Evolutionary conservation across 2,329 filamentous ascomycete genomes (phyloP).

Genomic region (Fusarium udum): DNA sequence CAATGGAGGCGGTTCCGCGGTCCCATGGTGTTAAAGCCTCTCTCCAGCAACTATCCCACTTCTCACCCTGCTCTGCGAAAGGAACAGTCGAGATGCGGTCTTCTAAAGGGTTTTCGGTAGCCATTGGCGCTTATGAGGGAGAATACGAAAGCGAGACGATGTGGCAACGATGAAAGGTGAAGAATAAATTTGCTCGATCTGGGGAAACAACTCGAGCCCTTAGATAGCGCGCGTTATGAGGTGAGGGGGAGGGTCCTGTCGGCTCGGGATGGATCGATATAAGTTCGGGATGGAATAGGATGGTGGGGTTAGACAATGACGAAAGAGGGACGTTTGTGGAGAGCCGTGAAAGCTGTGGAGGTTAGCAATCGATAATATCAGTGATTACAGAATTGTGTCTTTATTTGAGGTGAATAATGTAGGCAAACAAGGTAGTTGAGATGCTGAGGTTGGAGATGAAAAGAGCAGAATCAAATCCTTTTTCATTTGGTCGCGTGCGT

Average conservation of each 20-base stretch:
- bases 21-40: slow-evolving; percentile 64
- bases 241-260: slow-evolving; percentile 29
- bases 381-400: background rate
- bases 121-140: slow-evolving; percentile 26
- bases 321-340: slow-evolving; percentile 28
- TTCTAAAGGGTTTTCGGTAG: slow-evolving; percentile 41
- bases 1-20: slow-evolving; percentile 61
- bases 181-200: background rate
- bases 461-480: background rate
- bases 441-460: background rate
- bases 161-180: background rate
- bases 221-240: slow-evolving; percentile 22
- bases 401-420: background rate
- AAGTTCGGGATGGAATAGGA: slow-evolving; percentile 26
- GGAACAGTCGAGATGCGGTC: slow-evolving; percentile 49
- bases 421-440: background rate
- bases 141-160: background rate
- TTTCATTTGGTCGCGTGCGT: slow-evolving; percentile 31
- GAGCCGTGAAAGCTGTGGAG: background rate
- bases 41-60: slow-evolving; percentile 61
- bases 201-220: slow-evolving; percentile 1
- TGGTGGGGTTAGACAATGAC: slow-evolving; percentile 36
- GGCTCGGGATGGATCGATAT: slow-evolving; percentile 35
- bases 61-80: slow-evolving; percentile 48
- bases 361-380: background rate